Evolutionary conservation across 2,329 filamentous ascomycete species (phyloP).

Genomic region (Talaromyces sp.): DNA sequence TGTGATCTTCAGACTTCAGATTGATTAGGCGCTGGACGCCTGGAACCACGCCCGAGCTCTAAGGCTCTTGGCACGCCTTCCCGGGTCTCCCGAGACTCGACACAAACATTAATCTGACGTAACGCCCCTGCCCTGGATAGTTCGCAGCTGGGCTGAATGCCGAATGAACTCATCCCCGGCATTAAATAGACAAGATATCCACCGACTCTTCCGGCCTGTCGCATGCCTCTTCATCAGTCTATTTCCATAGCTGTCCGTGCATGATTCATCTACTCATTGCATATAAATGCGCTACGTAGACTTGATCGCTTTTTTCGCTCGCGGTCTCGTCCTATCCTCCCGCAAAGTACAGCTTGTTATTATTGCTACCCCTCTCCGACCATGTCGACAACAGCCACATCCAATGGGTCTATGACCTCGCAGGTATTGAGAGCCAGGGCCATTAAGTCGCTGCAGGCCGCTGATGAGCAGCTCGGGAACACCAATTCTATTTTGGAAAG

Average conservation of each 20-base stretch:
- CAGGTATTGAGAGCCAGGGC: conserved; percentile 16
- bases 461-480: conserved; percentile 7
- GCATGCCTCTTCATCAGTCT: neutral
- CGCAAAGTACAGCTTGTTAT: neutral
- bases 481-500: neutral
- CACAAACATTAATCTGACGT: neutral
- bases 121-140: neutral
- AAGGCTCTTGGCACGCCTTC: neutral
- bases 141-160: neutral
- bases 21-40: neutral
- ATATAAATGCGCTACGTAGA: neutral
- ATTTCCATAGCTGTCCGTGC: neutral
- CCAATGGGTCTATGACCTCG: conserved; percentile 16
- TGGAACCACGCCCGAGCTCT: neutral
- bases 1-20: neutral
- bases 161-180: neutral
- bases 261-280: neutral
- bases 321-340: neutral
- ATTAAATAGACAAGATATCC: neutral
- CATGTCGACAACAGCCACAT: conserved; percentile 18
- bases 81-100: conserved; percentile 1
- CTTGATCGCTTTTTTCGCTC: neutral
- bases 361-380: neutral
- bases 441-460: conserved; percentile 14
- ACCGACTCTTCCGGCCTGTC: neutral